A percentile compares a stretch with the other conserved stretches of the same genome.
phyloP scores from a whole-genome alignment of 2,329 filamentous ascomycete species.

The Acrocalymma vagum region DNA sequence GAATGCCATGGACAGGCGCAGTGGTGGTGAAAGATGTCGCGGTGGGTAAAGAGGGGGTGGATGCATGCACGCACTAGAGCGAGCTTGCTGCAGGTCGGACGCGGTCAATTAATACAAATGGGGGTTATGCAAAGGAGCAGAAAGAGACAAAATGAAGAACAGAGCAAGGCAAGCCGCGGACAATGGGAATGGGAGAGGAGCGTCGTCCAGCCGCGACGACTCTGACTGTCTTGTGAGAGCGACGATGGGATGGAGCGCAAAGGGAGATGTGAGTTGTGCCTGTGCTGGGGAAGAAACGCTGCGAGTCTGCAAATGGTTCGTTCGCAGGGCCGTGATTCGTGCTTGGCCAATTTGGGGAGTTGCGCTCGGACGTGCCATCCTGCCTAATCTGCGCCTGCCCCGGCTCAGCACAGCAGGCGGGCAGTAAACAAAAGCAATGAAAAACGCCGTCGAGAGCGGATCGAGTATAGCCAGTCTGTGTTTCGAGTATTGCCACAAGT shows the following conservation, averaged over 20 bases:
- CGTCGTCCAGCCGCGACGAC: constrained; percentile 26
- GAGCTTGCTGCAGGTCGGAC: constrained; percentile 33
- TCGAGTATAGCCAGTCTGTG: too few relatives aligned
- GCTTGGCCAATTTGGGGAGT: constrained; percentile 27
- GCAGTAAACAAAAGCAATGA: too few relatives aligned
- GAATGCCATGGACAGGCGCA: constrained; percentile 19
- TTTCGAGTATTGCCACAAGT: too few relatives aligned
- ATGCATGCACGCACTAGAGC: constrained; percentile 35
- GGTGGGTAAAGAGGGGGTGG: constrained; percentile 29
- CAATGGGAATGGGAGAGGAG: constrained; percentile 16
- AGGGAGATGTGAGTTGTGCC: constrained; percentile 25
- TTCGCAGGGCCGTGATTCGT: constrained; percentile 25
- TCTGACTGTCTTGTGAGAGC: constrained; percentile 20
- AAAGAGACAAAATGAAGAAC: constrained; percentile 32
- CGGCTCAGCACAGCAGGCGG: too few relatives aligned
- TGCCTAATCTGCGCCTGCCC: constrained; percentile 19
- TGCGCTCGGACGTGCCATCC: constrained; percentile 20
- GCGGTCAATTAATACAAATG: constrained; percentile 29
- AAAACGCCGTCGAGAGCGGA: too few relatives aligned
- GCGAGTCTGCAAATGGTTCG: constrained; percentile 21
- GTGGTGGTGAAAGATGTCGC: constrained; percentile 16
- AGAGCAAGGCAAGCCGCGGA: too few relatives aligned
- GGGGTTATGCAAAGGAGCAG: constrained; percentile 12
- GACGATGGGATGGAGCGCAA: constrained; percentile 31
- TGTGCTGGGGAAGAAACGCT: constrained; percentile 23